Evolutionary conservation across 2,329 filamentous ascomycete species (phyloP), one percentile per base, ranked within the genome.

Genomic region (Ceratocystis smalleyi): DNA sequence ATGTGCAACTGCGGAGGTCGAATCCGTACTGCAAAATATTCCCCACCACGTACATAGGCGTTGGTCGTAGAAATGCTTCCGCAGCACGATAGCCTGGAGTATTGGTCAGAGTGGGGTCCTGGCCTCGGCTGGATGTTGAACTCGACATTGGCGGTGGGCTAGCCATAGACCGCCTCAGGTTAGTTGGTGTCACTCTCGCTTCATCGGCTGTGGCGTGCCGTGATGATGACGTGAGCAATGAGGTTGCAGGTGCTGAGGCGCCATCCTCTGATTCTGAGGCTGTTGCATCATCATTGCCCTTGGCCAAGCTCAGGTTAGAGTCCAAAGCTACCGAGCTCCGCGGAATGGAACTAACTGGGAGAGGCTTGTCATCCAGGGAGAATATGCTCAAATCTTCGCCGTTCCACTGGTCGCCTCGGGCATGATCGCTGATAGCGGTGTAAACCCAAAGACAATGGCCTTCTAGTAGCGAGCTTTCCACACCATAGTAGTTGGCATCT

Each of bases 351-450:
- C 81, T 82, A 47, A 78, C 71, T 1, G 81, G 79, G 47, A 86
- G 72, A 17, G 78, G 75, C 64, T 84, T 85, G 73, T 99, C 95
- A 71, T 99, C 91, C 4, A 83, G 70, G 0, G 90, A 96, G 72
- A 85, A 87, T 64, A 99, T 94, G 4, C 91, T 96, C 43, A 99
- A 76, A 72, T 99, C 94, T 74, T 99, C 94, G 59, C 94, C 94
- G 69, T 99, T 99, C 94, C 94, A 99, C 68, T 90, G 84, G 70
- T 99, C 94, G 64, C 94, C 94, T 75, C 89, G 86, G 71, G 86
- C 79, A 72, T 99, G 94, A 67, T 87, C 86, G 72, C 97, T 99
- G 80, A 81, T 81, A 22, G 83, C 81, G 67, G 83, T 84, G 73
- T 99, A 99, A 1, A 90, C 78, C 94, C 94, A 99, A 57, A 96